phyloP scores from a whole-genome alignment of 1,139 yeast genomes.

The Saccharomyces pastorianus region DNA sequence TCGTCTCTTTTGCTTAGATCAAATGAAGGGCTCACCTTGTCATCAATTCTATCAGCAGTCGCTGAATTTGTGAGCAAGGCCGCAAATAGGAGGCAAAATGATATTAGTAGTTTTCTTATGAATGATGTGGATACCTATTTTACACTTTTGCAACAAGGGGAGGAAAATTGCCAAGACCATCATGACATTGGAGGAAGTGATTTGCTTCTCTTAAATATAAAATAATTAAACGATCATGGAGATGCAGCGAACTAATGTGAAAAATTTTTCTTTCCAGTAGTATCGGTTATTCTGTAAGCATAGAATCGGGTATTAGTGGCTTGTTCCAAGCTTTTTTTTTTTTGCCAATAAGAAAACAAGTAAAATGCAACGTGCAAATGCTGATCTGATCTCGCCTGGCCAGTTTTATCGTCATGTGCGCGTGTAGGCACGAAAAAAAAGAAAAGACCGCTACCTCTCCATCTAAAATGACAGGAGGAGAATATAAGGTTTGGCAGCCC shows the following conservation, averaged over 20 bases:
- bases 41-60: neutral
- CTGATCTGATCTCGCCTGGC: neutral
- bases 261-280: neutral
- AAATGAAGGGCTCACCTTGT: neutral
- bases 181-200: neutral
- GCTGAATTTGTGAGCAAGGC: neutral
- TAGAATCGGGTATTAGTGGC: neutral
- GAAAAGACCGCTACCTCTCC: neutral
- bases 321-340: neutral
- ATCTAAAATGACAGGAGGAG: neutral
- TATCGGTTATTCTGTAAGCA: neutral
- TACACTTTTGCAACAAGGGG: neutral
- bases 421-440: neutral
- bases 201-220: neutral
- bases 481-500: neutral
- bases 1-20: neutral
- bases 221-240: neutral
- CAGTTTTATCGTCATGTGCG: neutral
- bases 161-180: neutral
- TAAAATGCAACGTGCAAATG: neutral
- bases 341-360: neutral
- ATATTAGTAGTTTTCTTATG: neutral
- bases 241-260: neutral
- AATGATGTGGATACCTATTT: neutral
- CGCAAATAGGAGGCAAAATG: neutral